Percentiles rank a stretch among this genome's conserved stretches.
phyloP scores from a whole-genome alignment of 179 eudicot genomes.

The Amaranthus tricolor region DNA sequence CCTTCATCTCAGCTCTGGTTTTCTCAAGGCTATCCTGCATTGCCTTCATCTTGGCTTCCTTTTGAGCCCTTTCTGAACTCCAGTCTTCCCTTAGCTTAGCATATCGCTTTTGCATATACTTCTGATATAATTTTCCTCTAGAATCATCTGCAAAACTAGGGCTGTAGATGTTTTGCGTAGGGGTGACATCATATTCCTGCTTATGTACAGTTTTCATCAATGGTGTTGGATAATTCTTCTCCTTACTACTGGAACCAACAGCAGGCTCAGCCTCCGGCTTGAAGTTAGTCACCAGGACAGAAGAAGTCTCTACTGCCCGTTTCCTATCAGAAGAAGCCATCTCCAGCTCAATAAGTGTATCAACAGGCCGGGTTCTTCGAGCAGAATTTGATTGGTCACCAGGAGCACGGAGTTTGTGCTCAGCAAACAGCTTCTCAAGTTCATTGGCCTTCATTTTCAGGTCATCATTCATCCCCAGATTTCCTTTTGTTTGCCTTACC shows the following conservation, averaged over 20 bases:
- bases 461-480: conserved; percentile 76
- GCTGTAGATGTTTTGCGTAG: conserved; percentile 44
- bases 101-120: conserved; percentile 79
- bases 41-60: conserved; percentile 79
- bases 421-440: conserved; percentile 94
- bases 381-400: conserved; percentile 59
- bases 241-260: conserved; percentile 31
- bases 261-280: conserved; percentile 31
- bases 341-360: conserved; percentile 39
- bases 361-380: conserved; percentile 54
- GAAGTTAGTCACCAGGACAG: conserved; percentile 26
- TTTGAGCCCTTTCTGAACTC: conserved; percentile 67
- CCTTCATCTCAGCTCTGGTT: conserved; percentile 73
- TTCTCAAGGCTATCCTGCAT: conserved; percentile 78
- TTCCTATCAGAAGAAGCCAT: conserved; percentile 28
- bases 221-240: conserved; percentile 39
- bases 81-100: conserved; percentile 82
- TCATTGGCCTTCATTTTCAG: conserved; percentile 88
- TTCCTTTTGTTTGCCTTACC: conserved; percentile 68
- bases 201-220: conserved; percentile 29
- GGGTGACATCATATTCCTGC: conserved; percentile 47
- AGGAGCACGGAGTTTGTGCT: conserved; percentile 73
- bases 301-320: conserved; percentile 31
- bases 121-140: conserved; percentile 69
- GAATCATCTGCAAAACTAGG: conserved; percentile 60